These are phyloP conservation scores for Annulohypoxylon bovei DNA, from an alignment of 495 filamentous ascomycete species.

Conservation along the genomic window DNA sequence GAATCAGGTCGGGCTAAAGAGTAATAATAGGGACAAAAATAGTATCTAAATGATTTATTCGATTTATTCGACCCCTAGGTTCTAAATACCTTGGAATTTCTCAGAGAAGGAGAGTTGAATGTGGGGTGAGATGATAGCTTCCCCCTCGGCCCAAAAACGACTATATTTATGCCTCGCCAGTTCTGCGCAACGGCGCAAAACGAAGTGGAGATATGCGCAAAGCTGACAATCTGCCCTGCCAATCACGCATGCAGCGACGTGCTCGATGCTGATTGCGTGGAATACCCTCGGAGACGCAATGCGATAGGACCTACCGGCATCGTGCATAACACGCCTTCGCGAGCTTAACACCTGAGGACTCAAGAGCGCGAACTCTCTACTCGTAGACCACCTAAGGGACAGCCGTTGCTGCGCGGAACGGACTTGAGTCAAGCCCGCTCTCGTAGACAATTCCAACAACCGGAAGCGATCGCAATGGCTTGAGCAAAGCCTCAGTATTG, in stretches of 20 bases:
- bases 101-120: constrained; percentile 14
- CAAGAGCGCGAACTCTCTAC: constrained; percentile 14
- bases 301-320: constrained; percentile 16
- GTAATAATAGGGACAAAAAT: background rate
- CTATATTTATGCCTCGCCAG: constrained; percentile 39
- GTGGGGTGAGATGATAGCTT: constrained; percentile 5
- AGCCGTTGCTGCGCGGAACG: background rate
- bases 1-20: constrained; percentile 4
- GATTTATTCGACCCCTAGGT: background rate
- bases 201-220: constrained; percentile 43
- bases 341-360: constrained; percentile 7
- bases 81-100: constrained; percentile 2
- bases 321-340: constrained; percentile 30
- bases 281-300: constrained; percentile 21
- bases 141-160: background rate
- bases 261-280: constrained; percentile 39
- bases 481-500: constrained; percentile 20
- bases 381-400: background rate
- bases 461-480: constrained; percentile 13
- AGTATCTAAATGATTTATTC: background rate
- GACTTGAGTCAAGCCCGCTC: background rate
- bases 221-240: constrained; percentile 31
- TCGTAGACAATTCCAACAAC: background rate
- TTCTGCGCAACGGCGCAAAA: constrained; percentile 48
- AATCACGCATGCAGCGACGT: constrained; percentile 37